A percentile compares a stretch with the other conserved stretches of the same genome.
These are phyloP conservation scores for Paspalum vaginatum DNA, from an alignment of 176 grass and related monocot genomes.

Conservation along the genomic window DNA sequence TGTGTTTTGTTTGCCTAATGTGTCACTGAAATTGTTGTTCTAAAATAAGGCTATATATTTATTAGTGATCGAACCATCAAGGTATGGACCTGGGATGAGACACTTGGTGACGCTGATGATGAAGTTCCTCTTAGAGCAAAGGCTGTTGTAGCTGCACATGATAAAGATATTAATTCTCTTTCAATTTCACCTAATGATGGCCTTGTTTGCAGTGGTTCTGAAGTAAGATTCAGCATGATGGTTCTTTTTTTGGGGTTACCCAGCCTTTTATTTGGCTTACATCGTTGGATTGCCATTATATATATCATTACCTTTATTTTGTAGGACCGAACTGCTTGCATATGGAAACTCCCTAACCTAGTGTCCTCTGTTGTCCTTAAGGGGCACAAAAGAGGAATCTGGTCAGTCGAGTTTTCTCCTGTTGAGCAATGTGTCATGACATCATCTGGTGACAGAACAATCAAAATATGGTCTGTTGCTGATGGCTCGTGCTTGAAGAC, in stretches of 20 bases:
- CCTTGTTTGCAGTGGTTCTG: conserved; percentile 95
- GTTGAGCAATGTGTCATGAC: conserved; percentile 92
- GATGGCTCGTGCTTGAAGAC: conserved; percentile 95
- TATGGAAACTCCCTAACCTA: conserved; percentile 90
- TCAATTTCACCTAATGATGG: conserved; percentile 81
- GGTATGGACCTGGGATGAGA: conserved; percentile 75
- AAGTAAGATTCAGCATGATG: conserved; percentile 56
- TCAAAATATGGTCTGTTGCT: conserved; percentile 91
- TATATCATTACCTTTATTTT: conserved; percentile 39
- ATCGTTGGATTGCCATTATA: conserved; percentile 26
- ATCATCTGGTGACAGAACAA: conserved; percentile 87
- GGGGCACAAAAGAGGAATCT: conserved; percentile 91
- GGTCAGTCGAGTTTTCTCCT: conserved; percentile 98
- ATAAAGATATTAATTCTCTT: conserved; percentile 97
- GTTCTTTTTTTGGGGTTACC: not conserved
- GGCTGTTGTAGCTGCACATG: conserved; percentile 86
- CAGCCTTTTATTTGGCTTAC: conserved; percentile 24
- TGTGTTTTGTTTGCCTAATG: not conserved
- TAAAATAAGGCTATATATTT: conserved; percentile 35
- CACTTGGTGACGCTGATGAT: conserved; percentile 42
- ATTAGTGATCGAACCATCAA: conserved; percentile 87
- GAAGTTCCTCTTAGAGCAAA: conserved; percentile 78
- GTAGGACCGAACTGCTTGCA: conserved; percentile 86
- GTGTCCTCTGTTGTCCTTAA: conserved; percentile 72
- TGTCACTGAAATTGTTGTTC: conserved; percentile 5